These are phyloP conservation scores for Ceratobasidium sp. DNA, from an alignment of 1,284 basidiomycete species.

Conservation along the genomic window DNA sequence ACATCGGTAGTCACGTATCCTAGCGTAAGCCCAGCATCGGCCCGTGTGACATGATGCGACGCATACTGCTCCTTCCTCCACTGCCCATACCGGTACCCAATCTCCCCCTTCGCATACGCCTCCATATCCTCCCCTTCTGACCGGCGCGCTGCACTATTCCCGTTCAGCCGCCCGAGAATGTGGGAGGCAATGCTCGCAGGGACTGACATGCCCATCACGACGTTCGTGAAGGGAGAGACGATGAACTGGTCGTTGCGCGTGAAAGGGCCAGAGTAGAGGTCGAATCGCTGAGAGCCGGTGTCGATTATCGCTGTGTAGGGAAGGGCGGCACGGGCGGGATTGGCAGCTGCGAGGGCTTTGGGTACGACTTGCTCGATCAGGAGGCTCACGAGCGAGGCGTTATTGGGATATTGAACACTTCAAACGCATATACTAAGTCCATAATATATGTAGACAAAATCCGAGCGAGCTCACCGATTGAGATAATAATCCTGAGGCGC, in stretches of 20 bases:
- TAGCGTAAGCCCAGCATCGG: slow-evolving; percentile 62
- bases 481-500: slow-evolving; percentile 80
- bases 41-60: slow-evolving; percentile 1
- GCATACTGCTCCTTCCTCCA: slow-evolving; percentile 43
- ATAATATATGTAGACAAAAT: not conserved
- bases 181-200: slow-evolving; percentile 60
- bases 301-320: slow-evolving; percentile 78
- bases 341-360: slow-evolving; percentile 67
- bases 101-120: slow-evolving; percentile 45
- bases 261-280: slow-evolving; percentile 60
- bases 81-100: slow-evolving; percentile 24
- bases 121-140: slow-evolving; percentile 68
- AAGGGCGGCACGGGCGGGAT: slow-evolving; percentile 62
- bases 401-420: slow-evolving; percentile 63
- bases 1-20: slow-evolving; percentile 82
- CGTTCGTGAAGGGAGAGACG: slow-evolving; percentile 60
- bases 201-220: slow-evolving; percentile 65
- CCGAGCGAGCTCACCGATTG: slow-evolving; percentile 58
- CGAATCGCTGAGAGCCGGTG: slow-evolving; percentile 77
- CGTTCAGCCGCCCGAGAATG: slow-evolving; percentile 64
- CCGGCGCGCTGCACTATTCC: slow-evolving; percentile 54
- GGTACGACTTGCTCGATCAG: slow-evolving; percentile 68
- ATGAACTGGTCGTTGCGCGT: slow-evolving; percentile 83
- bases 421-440: not conserved
- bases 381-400: slow-evolving; percentile 69